Conservation (phyloP, 164 flowering plant genomes). For the Buxus sempervirens region DNA sequence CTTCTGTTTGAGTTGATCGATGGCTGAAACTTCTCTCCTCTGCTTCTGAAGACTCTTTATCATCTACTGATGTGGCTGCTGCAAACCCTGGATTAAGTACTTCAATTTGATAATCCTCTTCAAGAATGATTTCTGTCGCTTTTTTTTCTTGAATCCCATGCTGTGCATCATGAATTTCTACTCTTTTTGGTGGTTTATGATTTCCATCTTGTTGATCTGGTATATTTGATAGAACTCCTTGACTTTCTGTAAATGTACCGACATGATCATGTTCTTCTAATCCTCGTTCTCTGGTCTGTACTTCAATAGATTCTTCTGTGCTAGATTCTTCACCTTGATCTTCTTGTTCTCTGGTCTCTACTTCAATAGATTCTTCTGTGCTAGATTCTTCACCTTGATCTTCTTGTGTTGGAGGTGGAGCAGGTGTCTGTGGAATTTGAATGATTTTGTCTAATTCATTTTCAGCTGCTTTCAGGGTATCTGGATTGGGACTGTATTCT, state of each 20-base stretch:
- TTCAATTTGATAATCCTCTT: not conserved
- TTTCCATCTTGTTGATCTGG: not conserved
- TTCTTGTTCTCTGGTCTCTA: not conserved
- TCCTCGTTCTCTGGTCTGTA: not conserved
- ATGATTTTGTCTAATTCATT: not conserved
- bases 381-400: constrained; percentile 1
- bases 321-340: not conserved
- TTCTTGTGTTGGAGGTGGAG: constrained; percentile 3
- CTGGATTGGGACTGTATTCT: not conserved
- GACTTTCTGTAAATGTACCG: not conserved
- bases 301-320: not conserved
- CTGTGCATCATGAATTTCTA: not conserved
- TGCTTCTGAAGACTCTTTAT: constrained; percentile 2
- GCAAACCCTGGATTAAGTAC: not conserved
- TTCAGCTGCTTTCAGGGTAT: not conserved
- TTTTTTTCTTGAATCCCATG: not conserved
- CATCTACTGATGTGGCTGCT: not conserved
- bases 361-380: not conserved
- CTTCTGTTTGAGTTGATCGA: not conserved
- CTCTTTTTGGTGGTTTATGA: not conserved
- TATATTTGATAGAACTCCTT: constrained; percentile 8
- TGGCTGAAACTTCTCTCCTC: not conserved
- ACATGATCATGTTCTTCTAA: not conserved
- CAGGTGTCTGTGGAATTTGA: not conserved
- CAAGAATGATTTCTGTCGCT: not conserved